Percentiles rank a stretch among this genome's conserved stretches.
These are phyloP conservation scores for Botrytis squamosa DNA, from an alignment of 2,329 filamentous ascomycete species.

Conservation along the genomic window DNA sequence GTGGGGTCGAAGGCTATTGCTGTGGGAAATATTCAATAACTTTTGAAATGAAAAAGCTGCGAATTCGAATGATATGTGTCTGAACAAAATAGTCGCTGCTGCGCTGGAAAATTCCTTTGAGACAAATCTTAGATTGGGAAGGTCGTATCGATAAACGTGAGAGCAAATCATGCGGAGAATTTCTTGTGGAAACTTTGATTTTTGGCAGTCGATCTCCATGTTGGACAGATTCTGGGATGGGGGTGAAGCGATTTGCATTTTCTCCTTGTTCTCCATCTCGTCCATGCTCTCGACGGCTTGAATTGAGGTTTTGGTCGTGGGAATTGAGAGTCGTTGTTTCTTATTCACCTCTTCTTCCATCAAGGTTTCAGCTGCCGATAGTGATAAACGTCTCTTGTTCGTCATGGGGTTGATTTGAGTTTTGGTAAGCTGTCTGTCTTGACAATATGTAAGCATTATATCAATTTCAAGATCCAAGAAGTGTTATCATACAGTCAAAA, in stretches of 20 bases:
- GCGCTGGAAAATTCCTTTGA: background rate
- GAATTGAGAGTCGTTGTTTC: background rate
- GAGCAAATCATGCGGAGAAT: background rate
- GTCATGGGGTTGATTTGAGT: background rate
- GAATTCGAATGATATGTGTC: background rate
- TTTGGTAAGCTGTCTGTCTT: background rate
- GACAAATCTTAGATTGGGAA: background rate
- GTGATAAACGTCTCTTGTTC: no score
- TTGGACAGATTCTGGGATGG: background rate
- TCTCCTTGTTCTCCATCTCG: background rate
- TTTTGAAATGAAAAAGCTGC: background rate
- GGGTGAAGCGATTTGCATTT: background rate
- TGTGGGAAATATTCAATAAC: background rate
- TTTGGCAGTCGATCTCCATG: background rate
- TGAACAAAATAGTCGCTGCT: background rate
- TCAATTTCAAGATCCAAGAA: background rate
- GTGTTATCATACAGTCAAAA: background rate
- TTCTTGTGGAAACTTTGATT: background rate
- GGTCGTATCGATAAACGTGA: background rate
- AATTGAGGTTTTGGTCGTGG: background rate
- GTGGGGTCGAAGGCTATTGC: background rate
- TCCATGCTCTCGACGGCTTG: no score
- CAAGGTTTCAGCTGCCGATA: no score
- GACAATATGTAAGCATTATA: background rate
- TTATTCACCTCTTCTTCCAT: background rate